Evolutionary conservation across 371 early-diverging fungal genomes (phyloP).

Genomic region (Mortierella sp.): DNA sequence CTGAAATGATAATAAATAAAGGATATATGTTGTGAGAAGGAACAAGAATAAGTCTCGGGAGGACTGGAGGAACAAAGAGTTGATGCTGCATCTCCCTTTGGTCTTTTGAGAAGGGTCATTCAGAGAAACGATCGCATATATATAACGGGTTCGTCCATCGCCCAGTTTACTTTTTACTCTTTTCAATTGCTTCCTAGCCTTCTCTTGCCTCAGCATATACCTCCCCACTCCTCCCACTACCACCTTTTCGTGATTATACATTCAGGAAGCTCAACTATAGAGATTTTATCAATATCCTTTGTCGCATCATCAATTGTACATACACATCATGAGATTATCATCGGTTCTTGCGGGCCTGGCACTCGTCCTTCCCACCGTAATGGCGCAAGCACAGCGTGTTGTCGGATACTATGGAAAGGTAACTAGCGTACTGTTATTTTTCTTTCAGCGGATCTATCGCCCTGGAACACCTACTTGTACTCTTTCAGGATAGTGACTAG

Average conservation of each 20-base stretch:
- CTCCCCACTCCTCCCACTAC: not conserved
- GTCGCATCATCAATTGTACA: not conserved
- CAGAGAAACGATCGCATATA: not conserved
- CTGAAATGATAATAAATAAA: conserved; percentile 7
- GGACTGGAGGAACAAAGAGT: not conserved
- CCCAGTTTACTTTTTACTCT: not conserved
- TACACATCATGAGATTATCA: conserved; percentile 32
- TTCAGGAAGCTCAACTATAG: not conserved
- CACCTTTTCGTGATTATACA: not conserved
- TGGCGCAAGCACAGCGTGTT: conserved; percentile 40
- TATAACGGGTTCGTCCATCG: not conserved
- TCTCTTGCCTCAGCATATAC: not conserved
- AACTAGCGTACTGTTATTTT: not conserved
- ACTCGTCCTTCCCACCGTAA: conserved; percentile 26
- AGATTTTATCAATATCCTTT: too few species aligned
- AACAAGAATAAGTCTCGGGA: not conserved
- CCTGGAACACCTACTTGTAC: not conserved
- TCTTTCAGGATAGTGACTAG: too few species aligned
- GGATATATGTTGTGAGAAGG: conserved; percentile 3
- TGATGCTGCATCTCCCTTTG: not conserved
- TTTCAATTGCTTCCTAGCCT: not conserved
- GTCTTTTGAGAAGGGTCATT: not conserved
- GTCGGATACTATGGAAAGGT: conserved; percentile 57
- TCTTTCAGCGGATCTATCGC: not conserved
- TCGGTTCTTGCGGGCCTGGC: conserved; percentile 31